Percentiles rank a stretch among this genome's conserved stretches.
Evolutionary conservation across 805 yeast genomes (phyloP).

Genomic region (Pichia gijzeniarum): DNA sequence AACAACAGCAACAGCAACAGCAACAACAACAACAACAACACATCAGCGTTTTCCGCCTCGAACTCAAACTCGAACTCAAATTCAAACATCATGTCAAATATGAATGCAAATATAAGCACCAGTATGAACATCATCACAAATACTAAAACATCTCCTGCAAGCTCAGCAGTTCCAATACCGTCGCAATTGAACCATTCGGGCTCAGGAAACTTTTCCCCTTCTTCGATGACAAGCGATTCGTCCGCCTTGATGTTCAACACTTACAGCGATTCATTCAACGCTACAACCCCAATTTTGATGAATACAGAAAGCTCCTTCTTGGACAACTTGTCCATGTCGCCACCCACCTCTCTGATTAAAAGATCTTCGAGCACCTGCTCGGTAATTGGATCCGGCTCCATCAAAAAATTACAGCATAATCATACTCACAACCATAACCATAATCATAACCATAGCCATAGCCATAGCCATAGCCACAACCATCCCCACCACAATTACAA

Average conservation of each 20-base stretch:
- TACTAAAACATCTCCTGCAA: neutral
- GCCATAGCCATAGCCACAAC: slow-evolving; percentile 1
- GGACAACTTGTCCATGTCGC: slow-evolving; percentile 2
- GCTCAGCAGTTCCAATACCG: neutral
- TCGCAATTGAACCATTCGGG: neutral
- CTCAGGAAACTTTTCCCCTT: slow-evolving; percentile 1
- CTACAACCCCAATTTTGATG: neutral
- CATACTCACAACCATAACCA: slow-evolving; percentile 14
- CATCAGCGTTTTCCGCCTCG: neutral
- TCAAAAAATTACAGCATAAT: slow-evolving; percentile 10
- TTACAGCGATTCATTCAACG: neutral
- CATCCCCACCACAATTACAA: neutral
- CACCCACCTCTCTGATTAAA: slow-evolving; percentile 2
- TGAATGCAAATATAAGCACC: neutral
- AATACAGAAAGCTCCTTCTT: neutral
- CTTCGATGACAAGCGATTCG: slow-evolving; percentile 10
- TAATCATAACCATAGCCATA: slow-evolving; percentile 13
- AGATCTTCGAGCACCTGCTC: slow-evolving; percentile 15
- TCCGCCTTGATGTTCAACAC: slow-evolving; percentile 6
- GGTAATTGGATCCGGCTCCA: slow-evolving; percentile 7
- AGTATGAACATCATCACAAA: neutral
- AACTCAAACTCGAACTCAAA: neutral
- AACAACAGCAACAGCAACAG: neutral
- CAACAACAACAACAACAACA: neutral
- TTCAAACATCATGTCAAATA: neutral